A percentile compares a stretch with the other conserved stretches of the same genome.
phyloP scores from a whole-genome alignment of 2,329 filamentous ascomycete genomes.

The Xylaria sp. region DNA sequence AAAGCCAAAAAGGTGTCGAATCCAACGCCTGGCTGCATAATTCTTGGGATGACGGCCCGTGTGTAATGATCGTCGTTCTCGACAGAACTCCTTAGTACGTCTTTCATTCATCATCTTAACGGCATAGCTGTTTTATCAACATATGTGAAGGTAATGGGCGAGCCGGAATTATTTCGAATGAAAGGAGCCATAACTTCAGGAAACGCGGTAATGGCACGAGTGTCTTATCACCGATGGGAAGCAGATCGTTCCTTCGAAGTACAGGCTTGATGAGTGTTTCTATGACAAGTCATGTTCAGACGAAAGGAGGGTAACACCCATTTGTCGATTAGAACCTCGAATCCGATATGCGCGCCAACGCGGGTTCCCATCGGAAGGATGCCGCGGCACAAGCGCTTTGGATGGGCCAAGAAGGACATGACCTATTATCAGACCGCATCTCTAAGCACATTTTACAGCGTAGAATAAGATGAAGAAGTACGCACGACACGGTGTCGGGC shows the following conservation, averaged over 20 bases:
- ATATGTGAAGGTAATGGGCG: not conserved
- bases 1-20: slow-evolving; percentile 6
- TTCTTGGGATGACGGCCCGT: slow-evolving; percentile 12
- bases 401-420: not conserved
- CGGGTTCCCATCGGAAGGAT: slow-evolving; percentile 33
- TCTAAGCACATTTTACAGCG: not conserved
- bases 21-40: slow-evolving; percentile 24
- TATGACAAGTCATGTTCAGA: not conserved
- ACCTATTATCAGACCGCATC: not conserved
- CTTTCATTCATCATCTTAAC: not conserved
- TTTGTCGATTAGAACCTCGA: slow-evolving; percentile 1
- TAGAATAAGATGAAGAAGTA: not conserved
- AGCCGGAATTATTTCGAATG: not conserved
- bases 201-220: too few species aligned
- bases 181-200: not conserved
- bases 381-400: slow-evolving; percentile 23
- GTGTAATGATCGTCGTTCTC: not conserved
- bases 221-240: not conserved
- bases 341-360: slow-evolving; percentile 19
- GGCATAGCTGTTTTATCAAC: not conserved
- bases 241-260: not conserved
- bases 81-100: not conserved
- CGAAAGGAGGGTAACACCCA: slow-evolving; percentile 10
- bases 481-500: not conserved
- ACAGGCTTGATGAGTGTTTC: not conserved